Evolutionary conservation across 257 asterid species (phyloP), one percentile per base, ranked within the genome.

Genomic region (Anisodus tanguticus): DNA sequence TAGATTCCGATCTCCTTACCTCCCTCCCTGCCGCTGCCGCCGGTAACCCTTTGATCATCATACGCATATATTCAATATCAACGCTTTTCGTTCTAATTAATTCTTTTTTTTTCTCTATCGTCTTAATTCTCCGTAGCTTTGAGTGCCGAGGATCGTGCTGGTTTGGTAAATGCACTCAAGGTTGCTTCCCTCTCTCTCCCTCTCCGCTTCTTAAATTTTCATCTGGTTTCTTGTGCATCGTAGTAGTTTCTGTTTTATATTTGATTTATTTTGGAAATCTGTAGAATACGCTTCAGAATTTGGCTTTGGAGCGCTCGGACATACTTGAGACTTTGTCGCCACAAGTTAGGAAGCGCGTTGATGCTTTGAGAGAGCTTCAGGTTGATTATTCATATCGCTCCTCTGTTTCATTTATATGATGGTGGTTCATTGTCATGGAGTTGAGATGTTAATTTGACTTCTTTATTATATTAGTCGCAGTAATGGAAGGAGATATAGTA

Each of bases 291-390:
- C 77, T 68, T 39, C 53, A 39, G 77, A 67, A 90, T 88, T 89
- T 95, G 92, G 92, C 97, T 64, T 91, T 91, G 86, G 86, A 88
- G 78, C 91, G 91, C 77, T 84, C 86, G 22, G 92, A 92, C 78
- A 76, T 95, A 31, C 85, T 95, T 86, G 94, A 87, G 83, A 86
- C 88, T 22, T 88, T 95, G 81, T 87, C 96, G 13, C 97, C 98
- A 19, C 84, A 41, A 51, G 97, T 93, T 81, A 86, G 93, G 87
- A 86, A 88, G 88, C 96, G 96, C 16, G 96, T 95, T 4, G 97
- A 95, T 85, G 90, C 84, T 83, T 88, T 95, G 43, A 88, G 80
- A 88, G 91, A 87, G 81, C 91, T 93, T 83, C 98, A 95, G 98
- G 98, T 95, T 81, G 35, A 68, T 16, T 66, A 58, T 51, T 49